Conservation (phyloP, 2,329 filamentous ascomycete species). For the Alternaria triticina region DNA sequence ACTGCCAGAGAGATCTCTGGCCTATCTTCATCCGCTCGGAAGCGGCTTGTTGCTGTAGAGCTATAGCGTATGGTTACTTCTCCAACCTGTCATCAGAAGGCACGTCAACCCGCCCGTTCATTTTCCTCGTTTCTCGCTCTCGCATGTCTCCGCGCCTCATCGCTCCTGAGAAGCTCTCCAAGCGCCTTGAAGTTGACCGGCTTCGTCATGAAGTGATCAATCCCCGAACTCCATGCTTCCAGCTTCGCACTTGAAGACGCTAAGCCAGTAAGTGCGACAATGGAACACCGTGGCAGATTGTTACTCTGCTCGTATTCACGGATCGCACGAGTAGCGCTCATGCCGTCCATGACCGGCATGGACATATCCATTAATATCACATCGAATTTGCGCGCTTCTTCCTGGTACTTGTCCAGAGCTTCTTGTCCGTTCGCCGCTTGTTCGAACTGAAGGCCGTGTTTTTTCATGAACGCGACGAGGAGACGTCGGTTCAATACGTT, state of each 20-base stretch:
- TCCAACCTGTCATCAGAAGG: not conserved
- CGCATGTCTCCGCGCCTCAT: slow-evolving; percentile 3
- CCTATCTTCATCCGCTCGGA: no score
- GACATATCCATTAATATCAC: slow-evolving; percentile 47
- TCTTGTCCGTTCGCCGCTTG: slow-evolving; percentile 44
- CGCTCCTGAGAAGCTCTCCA: slow-evolving; percentile 19
- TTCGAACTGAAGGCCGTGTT: slow-evolving; percentile 24
- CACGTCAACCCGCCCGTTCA: not conserved
- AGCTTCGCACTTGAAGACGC: slow-evolving; percentile 30
- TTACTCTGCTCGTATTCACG: slow-evolving; percentile 35
- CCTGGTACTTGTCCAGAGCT: slow-evolving; percentile 36
- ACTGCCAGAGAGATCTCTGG: no score
- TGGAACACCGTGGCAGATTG: slow-evolving; percentile 19
- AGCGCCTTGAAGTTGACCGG: slow-evolving; percentile 39
- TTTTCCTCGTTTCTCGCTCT: not conserved
- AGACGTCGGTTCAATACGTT: slow-evolving; percentile 49
- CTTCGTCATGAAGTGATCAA: slow-evolving; percentile 44
- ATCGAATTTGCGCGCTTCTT: slow-evolving; percentile 18
- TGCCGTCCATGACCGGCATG: slow-evolving; percentile 48
- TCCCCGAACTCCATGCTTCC: slow-evolving; percentile 38
- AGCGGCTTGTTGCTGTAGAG: not conserved
- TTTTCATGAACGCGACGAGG: slow-evolving; percentile 41
- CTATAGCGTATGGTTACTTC: not conserved
- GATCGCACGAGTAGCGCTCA: slow-evolving; percentile 43
- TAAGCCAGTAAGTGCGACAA: slow-evolving; percentile 41